A percentile compares a stretch with the other conserved stretches of the same genome.
phyloP scores from a whole-genome alignment of 345 rosid genomes.

The Camelina laxa region DNA sequence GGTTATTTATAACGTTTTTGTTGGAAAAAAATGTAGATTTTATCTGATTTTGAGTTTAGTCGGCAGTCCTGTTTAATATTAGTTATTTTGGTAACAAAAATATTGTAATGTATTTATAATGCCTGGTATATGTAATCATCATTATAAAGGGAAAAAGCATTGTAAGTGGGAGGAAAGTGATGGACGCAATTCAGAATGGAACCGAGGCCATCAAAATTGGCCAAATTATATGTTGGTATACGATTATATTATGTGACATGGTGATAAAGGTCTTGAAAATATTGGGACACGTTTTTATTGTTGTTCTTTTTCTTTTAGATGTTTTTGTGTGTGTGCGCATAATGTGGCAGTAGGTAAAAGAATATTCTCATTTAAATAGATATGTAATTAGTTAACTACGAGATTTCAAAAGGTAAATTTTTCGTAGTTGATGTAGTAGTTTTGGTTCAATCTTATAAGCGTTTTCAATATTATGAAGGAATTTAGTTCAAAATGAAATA shows the following conservation, averaged over 20 bases:
- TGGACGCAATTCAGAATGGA: conserved; percentile 20
- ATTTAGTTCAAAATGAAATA: neutral
- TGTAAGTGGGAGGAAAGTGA: conserved; percentile 32
- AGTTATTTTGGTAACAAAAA: neutral
- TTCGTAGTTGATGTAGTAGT: neutral
- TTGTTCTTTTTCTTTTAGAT: neutral
- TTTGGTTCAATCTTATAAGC: neutral
- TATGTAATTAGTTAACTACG: neutral
- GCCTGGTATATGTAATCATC: neutral
- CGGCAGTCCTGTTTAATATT: neutral
- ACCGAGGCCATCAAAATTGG: conserved; percentile 33
- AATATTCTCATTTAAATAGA: neutral
- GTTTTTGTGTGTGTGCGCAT: neutral
- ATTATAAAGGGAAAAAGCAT: neutral
- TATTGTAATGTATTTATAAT: neutral
- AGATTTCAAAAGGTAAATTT: neutral
- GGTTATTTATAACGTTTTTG: neutral
- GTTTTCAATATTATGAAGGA: neutral
- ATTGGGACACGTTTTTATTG: neutral
- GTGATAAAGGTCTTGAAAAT: conserved; percentile 9
- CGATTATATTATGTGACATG: conserved; percentile 2
- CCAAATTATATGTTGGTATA: conserved; percentile 34
- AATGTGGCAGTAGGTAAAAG: neutral
- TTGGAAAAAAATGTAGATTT: neutral
- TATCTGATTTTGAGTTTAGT: neutral